Evolutionary conservation across 768 basidiomycete species (phyloP).

Genomic region (Coprinopsis strossmayeri): DNA sequence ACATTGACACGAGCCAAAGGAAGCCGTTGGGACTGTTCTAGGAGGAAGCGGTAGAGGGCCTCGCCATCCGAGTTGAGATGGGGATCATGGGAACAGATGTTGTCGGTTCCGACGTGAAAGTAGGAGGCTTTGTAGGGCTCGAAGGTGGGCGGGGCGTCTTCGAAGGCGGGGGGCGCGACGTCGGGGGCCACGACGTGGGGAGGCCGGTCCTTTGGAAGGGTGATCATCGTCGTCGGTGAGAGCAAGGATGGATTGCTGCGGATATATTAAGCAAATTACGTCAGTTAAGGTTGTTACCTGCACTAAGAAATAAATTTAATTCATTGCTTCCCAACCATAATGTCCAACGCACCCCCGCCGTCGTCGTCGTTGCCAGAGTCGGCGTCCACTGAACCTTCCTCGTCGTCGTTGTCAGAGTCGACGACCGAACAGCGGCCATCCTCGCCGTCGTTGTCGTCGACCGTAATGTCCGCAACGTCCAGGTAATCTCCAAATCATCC

Average conservation of each 20-base stretch:
- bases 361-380: not conserved
- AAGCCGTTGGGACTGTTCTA: constrained; percentile 40
- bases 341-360: not conserved
- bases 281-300: no score
- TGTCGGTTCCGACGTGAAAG: constrained; percentile 38
- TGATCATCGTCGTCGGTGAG: constrained; percentile 2
- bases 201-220: constrained; percentile 11
- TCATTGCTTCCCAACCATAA: not conserved
- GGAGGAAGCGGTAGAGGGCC: constrained; percentile 68
- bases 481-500: not conserved
- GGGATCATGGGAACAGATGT: constrained; percentile 63
- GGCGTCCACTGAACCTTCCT: not conserved
- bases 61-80: constrained; percentile 66
- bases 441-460: not conserved
- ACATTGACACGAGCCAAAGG: constrained; percentile 44
- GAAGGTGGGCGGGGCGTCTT: constrained; percentile 59
- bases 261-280: not conserved
- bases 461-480: not conserved
- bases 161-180: constrained; percentile 29
- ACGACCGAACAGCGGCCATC: not conserved
- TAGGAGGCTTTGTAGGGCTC: constrained; percentile 58
- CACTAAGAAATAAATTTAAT: no score
- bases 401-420: not conserved
- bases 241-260: not conserved
- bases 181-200: no score